phyloP scores from a whole-genome alignment of 192 early-diverging fungal species.

The Entophlyctis luteolus region DNA sequence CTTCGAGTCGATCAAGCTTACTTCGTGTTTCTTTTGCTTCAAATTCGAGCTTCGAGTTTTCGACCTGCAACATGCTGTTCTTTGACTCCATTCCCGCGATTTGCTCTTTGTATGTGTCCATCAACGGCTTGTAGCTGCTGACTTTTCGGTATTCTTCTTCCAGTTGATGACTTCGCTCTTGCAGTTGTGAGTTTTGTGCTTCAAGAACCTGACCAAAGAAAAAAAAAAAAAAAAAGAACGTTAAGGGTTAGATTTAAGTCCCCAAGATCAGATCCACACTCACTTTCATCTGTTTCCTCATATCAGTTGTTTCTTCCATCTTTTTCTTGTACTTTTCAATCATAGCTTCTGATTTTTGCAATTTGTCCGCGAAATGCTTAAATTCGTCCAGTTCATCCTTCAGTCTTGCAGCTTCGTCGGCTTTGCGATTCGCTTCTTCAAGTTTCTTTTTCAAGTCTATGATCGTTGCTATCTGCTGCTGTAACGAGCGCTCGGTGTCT shows the following conservation, averaged over 20 bases:
- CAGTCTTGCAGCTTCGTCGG: constrained; percentile 66
- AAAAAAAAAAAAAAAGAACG: not conserved
- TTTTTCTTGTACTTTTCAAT: constrained; percentile 97
- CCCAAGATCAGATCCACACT: not conserved
- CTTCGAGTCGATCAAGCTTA: constrained; percentile 61
- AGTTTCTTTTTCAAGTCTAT: constrained; percentile 58
- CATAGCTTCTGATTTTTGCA: constrained; percentile 88
- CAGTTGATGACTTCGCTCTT: constrained; percentile 68
- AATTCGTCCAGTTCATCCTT: constrained; percentile 92
- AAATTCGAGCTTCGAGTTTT: constrained; percentile 70
- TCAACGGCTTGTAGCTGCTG: constrained; percentile 68
- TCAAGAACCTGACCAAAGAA: constrained; percentile 59
- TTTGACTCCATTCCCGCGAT: constrained; percentile 69
- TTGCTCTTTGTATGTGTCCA: constrained; percentile 86
- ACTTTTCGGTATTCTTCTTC: constrained; percentile 88
- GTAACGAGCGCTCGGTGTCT: constrained; percentile 61
- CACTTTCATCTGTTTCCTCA: constrained; percentile 72
- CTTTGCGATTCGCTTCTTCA: constrained; percentile 46
- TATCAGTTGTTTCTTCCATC: constrained; percentile 79
- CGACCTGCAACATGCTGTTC: constrained; percentile 60
- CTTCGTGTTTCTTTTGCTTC: constrained; percentile 58
- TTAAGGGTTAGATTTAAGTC: not conserved
- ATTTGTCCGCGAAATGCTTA: constrained; percentile 81
- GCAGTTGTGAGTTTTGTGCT: constrained; percentile 66
- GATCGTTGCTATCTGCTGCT: constrained; percentile 58